phyloP scores from a whole-genome alignment of 2,329 filamentous ascomycete species.

The Shiraia bambusicola region DNA sequence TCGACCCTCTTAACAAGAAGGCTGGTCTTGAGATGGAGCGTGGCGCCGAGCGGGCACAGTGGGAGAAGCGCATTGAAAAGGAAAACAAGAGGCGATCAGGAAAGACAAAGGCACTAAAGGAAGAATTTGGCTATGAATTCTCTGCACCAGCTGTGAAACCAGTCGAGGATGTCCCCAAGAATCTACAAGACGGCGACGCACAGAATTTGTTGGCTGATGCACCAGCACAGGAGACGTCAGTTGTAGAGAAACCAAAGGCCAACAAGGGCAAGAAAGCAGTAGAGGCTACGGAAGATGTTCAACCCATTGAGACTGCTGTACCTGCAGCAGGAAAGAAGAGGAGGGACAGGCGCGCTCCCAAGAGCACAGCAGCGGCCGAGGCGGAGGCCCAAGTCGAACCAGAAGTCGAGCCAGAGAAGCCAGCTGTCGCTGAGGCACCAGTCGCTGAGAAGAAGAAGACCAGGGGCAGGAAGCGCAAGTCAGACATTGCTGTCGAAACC shows the following conservation, averaged over 20 bases:
- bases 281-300: constrained; percentile 11
- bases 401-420: constrained; percentile 13
- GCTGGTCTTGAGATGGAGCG: constrained; percentile 73
- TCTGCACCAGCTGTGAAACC: constrained; percentile 71
- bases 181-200: constrained; percentile 28
- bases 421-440: constrained; percentile 5
- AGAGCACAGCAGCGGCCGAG: constrained; percentile 16
- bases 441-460: constrained; percentile 15
- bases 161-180: constrained; percentile 48
- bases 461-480: constrained; percentile 26
- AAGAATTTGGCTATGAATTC: constrained; percentile 81
- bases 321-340: constrained; percentile 30
- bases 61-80: constrained; percentile 71
- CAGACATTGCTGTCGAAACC: constrained; percentile 16
- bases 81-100: constrained; percentile 70
- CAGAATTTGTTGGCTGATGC: constrained; percentile 30
- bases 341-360: constrained; percentile 26
- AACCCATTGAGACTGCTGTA: constrained; percentile 12
- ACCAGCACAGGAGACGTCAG: constrained; percentile 20
- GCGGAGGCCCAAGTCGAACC: too few relatives aligned
- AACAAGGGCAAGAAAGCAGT: constrained; percentile 36
- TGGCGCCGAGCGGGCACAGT: constrained; percentile 71
- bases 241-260: constrained; percentile 24
- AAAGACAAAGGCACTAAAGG: constrained; percentile 74
- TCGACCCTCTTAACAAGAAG: constrained; percentile 83